Base-by-base conservation (phyloP, 2,329 filamentous ascomycete species). In the Lachnellula willkommii region DNA sequence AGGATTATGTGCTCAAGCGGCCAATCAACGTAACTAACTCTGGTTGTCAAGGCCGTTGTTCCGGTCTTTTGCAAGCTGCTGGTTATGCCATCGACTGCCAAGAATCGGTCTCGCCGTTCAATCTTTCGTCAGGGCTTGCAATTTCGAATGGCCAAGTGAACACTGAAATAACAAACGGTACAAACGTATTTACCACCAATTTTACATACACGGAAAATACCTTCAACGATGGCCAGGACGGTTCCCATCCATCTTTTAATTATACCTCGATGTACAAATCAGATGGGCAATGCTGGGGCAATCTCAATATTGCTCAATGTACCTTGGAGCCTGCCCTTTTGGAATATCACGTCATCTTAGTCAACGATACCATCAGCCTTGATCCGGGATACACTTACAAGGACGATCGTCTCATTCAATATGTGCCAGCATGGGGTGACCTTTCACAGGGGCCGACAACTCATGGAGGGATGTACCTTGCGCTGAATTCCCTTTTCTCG, bases 391-490 rank as follows among this genome's bases (percentile, higher is more conserved):
- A 43, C 14, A 43, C 22, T 4, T 52, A 52, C 14, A 43, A 35
- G 20, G 50, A 52, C 26, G 50, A 52, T 17, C 37, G 37, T n/a
- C n/a, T 52, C 22, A 22, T 52, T 17, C n/a, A 52, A 35, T 52
- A 52, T 35, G 15, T 45, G 24, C 24, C 50, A 28, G n/a, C 50
- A 3, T n/a, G 5, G 11, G 14, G 37, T 8, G 43, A 52, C 15
- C 20, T 17, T 35, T 15, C 35, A 15, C 39, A 52, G 32, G 50
- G 50, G 11, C 22, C 50, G 17, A 43, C 50, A 14, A 52, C 50
- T 8, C 50, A 52, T 35, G 50, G 50, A 42, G 50, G 50, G 9
- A 52, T 52, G 50, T 42, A 42, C 17, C 50, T 52, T 1, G 50
- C 50, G 8, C 17, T 52, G 8, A 52, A 22, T 14, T 43, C 50